These are phyloP conservation scores for Symbiodinium natans DNA, from an alignment of 73 alveolate species.

Conservation along the genomic window DNA sequence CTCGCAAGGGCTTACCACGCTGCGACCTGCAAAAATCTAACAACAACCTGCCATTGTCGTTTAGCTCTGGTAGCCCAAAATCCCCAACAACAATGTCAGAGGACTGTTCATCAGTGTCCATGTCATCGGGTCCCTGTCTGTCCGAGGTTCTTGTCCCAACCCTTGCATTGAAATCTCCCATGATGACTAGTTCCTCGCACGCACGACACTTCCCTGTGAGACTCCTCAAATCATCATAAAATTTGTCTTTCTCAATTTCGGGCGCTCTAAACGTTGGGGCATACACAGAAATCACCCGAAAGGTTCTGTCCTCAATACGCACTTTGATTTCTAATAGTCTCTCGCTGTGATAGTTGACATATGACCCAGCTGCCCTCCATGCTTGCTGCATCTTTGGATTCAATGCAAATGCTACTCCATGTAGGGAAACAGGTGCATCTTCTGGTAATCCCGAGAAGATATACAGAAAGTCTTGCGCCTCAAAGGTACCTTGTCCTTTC, in stretches of 20 bases:
- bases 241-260: neutral
- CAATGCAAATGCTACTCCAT: neutral
- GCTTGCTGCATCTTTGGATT: neutral
- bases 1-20: too few species aligned
- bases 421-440: neutral
- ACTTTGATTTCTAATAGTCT: neutral
- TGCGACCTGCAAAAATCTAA: neutral
- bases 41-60: neutral
- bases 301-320: neutral
- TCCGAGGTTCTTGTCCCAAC: neutral
- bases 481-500: neutral
- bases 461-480: neutral
- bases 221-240: neutral
- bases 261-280: neutral
- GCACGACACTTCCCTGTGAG: too few species aligned
- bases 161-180: conserved; percentile 43
- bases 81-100: neutral
- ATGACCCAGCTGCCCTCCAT: neutral
- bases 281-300: neutral
- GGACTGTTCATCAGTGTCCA: too few species aligned
- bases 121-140: neutral
- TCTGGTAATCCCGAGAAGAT: neutral
- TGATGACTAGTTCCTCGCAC: neutral
- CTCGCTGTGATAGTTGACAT: neutral
- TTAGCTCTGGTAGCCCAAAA: neutral